Percentiles rank a stretch among this genome's conserved stretches.
Conservation (phyloP, 805 yeast species). For the Kodamaea restingae region DNA sequence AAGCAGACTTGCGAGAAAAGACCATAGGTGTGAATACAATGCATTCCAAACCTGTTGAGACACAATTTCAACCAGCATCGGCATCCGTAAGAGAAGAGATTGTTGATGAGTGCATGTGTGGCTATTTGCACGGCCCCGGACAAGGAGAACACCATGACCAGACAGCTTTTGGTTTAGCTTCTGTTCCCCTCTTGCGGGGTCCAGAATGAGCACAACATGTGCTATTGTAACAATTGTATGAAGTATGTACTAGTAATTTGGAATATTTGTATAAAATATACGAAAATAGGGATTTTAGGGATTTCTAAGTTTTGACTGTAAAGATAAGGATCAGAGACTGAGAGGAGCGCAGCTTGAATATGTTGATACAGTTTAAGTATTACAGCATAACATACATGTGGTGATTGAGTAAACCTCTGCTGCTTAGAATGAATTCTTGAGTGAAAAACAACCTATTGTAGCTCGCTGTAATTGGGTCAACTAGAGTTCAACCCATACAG, state of each 20-base stretch:
- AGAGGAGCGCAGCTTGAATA: too few relatives aligned
- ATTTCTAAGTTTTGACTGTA: background rate
- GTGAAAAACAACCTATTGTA: too few relatives aligned
- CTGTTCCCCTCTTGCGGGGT: conserved; percentile 13
- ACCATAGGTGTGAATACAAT: background rate
- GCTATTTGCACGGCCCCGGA: conserved; percentile 16
- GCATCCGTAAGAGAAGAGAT: background rate
- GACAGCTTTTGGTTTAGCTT: conserved; percentile 13
- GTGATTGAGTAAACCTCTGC: too few relatives aligned
- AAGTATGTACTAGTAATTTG: too few relatives aligned
- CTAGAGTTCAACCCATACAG: too few relatives aligned
- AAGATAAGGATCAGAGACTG: background rate
- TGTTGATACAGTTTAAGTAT: too few relatives aligned
- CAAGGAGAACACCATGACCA: conserved; percentile 14
- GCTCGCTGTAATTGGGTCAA: too few relatives aligned
- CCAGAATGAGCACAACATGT: conserved; percentile 14
- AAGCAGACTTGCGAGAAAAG: background rate
- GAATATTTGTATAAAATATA: background rate
- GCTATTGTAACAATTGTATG: too few relatives aligned
- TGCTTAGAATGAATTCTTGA: too few relatives aligned
- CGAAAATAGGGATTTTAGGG: background rate
- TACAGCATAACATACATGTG: too few relatives aligned
- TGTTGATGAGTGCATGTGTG: conserved; percentile 13
- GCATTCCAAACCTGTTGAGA: background rate
- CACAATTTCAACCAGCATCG: background rate